These are phyloP conservation scores for Tolypocladium capitatum DNA, from an alignment of 2,329 filamentous ascomycete genomes.

Conservation along the genomic window DNA sequence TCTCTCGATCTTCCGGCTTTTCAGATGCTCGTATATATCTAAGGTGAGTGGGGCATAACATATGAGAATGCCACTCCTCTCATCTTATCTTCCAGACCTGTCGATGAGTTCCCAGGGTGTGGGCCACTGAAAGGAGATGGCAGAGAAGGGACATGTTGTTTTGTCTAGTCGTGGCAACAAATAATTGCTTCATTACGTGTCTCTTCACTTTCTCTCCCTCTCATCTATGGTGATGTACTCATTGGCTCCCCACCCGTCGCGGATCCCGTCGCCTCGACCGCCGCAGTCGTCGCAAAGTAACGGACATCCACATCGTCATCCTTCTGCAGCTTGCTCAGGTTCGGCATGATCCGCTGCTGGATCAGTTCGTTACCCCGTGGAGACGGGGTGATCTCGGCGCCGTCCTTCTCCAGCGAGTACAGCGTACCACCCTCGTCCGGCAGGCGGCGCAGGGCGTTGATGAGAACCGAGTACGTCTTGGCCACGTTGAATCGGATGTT, in stretches of 20 bases:
- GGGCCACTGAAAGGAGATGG: background rate
- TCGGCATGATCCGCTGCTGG: conserved; percentile 73
- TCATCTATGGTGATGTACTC: conserved; percentile 52
- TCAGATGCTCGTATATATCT: background rate
- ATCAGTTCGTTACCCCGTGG: conserved; percentile 67
- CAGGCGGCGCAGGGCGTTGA: conserved; percentile 81
- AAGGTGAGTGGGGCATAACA: background rate
- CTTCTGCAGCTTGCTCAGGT: conserved; percentile 87
- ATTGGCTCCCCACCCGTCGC: conserved; percentile 42
- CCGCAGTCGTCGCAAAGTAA: conserved; percentile 90
- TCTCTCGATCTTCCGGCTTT: background rate
- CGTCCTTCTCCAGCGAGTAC: conserved; percentile 70
- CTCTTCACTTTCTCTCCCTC: conserved; percentile 11
- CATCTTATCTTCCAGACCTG: background rate
- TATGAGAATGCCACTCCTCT: background rate
- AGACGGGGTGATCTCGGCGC: conserved; percentile 47
- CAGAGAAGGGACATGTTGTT: background rate
- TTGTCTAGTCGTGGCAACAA: background rate
- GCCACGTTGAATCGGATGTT: conserved; percentile 99
- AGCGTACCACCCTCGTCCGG: conserved; percentile 83
- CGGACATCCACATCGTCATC: conserved; percentile 97
- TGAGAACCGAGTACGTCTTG: conserved; percentile 86
- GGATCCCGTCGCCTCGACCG: conserved; percentile 40
- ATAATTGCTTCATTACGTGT: conserved; percentile 37
- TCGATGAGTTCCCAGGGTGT: background rate